These are phyloP conservation scores for Leucocoprinus leucothites DNA, from an alignment of 768 basidiomycete genomes.

Conservation along the genomic window DNA sequence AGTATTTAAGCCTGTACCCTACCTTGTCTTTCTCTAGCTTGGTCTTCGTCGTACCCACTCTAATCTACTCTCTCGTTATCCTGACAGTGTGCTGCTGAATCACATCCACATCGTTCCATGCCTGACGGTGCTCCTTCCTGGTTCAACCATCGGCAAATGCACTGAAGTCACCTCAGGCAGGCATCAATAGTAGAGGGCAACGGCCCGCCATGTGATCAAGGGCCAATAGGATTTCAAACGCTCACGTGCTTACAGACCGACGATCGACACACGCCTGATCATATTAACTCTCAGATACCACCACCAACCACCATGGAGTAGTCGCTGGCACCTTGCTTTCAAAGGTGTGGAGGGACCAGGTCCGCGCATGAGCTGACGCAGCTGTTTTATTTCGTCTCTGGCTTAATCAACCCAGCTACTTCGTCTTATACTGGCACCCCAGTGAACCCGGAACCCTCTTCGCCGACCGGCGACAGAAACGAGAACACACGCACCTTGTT, in stretches of 20 bases:
- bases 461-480: slow-evolving; percentile 44
- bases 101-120: neutral
- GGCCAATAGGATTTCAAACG: no score
- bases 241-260: no score
- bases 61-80: no score
- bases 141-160: no score
- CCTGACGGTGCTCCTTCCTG: neutral
- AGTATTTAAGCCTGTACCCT: no score
- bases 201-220: no score
- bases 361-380: neutral
- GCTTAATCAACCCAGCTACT: neutral
- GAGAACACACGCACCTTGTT: slow-evolving; percentile 41
- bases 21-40: no score
- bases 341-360: slow-evolving; percentile 28
- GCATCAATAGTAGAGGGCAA: no score
- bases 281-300: no score
- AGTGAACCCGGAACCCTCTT: slow-evolving; percentile 39
- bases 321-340: neutral
- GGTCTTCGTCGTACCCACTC: no score
- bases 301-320: neutral
- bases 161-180: no score
- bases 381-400: neutral
- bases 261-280: no score
- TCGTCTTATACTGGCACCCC: slow-evolving; percentile 30
- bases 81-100: neutral